Evolutionary conservation across 495 filamentous ascomycete genomes (phyloP).

Genomic region (Neurospora sp.): DNA sequence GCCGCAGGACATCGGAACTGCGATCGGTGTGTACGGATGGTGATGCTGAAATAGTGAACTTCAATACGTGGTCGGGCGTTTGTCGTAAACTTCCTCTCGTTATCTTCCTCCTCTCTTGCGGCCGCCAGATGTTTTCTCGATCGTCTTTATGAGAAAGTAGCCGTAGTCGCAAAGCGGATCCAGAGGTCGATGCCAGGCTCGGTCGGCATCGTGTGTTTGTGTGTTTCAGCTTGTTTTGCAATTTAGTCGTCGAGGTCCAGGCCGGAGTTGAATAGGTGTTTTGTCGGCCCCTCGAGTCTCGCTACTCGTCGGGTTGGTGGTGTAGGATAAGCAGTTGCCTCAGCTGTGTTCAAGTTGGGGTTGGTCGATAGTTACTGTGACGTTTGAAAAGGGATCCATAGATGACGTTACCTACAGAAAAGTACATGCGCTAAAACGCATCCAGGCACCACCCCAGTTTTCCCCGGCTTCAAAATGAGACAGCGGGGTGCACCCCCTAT

Average conservation of each 20-base stretch:
- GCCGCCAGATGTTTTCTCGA: neutral
- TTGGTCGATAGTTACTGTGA: neutral
- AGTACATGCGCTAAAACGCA: neutral
- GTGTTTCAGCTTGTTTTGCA: neutral
- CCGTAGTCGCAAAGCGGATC: neutral
- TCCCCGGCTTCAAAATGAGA: neutral
- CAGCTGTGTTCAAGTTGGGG: neutral
- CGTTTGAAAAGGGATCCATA: neutral
- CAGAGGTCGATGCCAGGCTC: neutral
- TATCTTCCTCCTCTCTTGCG: neutral
- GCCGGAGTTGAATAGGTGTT: neutral
- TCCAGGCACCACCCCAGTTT: neutral
- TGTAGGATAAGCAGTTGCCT: neutral
- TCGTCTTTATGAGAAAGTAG: neutral
- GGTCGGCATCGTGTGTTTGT: neutral
- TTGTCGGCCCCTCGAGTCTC: neutral
- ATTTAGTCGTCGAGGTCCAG: neutral
- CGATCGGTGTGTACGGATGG: neutral
- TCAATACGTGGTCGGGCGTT: neutral
- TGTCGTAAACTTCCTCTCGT: neutral
- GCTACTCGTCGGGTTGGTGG: neutral
- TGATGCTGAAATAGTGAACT: neutral
- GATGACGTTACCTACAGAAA: neutral
- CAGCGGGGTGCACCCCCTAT: neutral
- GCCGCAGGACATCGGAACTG: constrained; percentile 14